phyloP scores from a whole-genome alignment of 2,329 filamentous ascomycete genomes.

The Thermoascus crustaceus region DNA sequence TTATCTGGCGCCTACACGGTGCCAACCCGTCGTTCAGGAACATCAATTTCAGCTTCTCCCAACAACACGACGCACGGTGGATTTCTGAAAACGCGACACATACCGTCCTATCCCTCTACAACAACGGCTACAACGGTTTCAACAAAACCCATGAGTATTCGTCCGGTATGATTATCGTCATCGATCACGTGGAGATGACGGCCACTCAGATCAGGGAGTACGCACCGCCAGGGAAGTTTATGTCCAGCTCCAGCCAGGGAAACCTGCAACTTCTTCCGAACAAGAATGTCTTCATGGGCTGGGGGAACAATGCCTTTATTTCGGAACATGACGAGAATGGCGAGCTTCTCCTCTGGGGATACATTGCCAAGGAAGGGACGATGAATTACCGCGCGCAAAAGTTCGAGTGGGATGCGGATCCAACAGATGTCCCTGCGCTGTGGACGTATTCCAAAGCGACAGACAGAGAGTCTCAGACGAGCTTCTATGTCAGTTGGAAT shows the following conservation, averaged over 20 bases:
- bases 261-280: slow-evolving; percentile 32
- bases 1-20: slow-evolving; percentile 33
- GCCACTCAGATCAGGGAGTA: slow-evolving; percentile 28
- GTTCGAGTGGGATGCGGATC: slow-evolving; percentile 34
- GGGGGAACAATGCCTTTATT: slow-evolving; percentile 35
- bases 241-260: slow-evolving; percentile 32
- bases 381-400: slow-evolving; percentile 39
- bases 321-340: slow-evolving; percentile 33
- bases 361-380: slow-evolving; percentile 23
- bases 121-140: slow-evolving; percentile 36
- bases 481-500: slow-evolving; percentile 35
- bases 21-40: slow-evolving; percentile 29
- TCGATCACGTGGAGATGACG: slow-evolving; percentile 29
- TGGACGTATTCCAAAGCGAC: slow-evolving; percentile 29
- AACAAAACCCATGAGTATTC: slow-evolving; percentile 32
- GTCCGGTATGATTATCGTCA: slow-evolving; percentile 31
- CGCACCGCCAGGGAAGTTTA: slow-evolving; percentile 13
- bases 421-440: slow-evolving; percentile 33
- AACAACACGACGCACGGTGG: slow-evolving; percentile 36
- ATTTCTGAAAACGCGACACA: slow-evolving; percentile 31
- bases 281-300: slow-evolving; percentile 32
- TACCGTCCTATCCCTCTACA: slow-evolving; percentile 31
- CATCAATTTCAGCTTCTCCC: slow-evolving; percentile 35
- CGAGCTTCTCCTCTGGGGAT: slow-evolving; percentile 30
- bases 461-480: slow-evolving; percentile 19